Percentiles rank a stretch among this genome's conserved stretches.
These are phyloP conservation scores for Gentiana straminea DNA, from an alignment of 257 asterid genomes.

Conservation along the genomic window DNA sequence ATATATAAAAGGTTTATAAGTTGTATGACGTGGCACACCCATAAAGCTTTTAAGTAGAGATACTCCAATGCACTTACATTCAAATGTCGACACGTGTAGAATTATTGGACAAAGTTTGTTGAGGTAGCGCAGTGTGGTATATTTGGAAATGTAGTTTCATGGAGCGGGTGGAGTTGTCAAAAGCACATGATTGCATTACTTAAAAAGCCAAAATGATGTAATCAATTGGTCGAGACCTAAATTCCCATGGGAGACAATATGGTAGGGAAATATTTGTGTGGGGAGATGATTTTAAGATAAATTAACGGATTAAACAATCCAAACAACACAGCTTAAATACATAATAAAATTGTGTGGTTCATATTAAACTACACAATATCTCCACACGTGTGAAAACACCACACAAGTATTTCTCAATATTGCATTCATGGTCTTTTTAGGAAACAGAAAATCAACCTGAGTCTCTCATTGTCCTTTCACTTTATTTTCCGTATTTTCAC, in stretches of 20 bases:
- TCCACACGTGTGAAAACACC: too few relatives aligned
- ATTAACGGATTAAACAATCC: too few relatives aligned
- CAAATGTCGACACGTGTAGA: too few relatives aligned
- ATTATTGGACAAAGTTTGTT: not conserved
- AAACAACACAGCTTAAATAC: too few relatives aligned
- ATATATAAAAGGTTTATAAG: too few relatives aligned
- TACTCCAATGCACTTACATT: not conserved
- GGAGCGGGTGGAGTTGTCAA: slow-evolving; percentile 4
- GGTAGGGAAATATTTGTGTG: too few relatives aligned
- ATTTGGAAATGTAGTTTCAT: not conserved
- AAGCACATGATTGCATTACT: slow-evolving; percentile 10
- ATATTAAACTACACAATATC: too few relatives aligned
- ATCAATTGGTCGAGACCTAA: slow-evolving; percentile 28
- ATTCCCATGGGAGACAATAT: slow-evolving; percentile 20
- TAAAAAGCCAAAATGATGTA: slow-evolving; percentile 12
- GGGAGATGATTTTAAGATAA: too few relatives aligned
- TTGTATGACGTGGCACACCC: too few relatives aligned
- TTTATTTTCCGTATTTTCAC: not conserved
- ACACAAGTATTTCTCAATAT: not conserved
- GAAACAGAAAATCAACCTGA: slow-evolving; percentile 11
- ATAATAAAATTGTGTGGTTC: too few relatives aligned
- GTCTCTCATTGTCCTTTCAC: slow-evolving; percentile 21
- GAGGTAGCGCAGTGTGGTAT: not conserved
- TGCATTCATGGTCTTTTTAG: slow-evolving; percentile 19
- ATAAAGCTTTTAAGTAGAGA: too few relatives aligned